Conservation (phyloP, 2,329 filamentous ascomycete genomes). For the Cladosporium sp. region DNA sequence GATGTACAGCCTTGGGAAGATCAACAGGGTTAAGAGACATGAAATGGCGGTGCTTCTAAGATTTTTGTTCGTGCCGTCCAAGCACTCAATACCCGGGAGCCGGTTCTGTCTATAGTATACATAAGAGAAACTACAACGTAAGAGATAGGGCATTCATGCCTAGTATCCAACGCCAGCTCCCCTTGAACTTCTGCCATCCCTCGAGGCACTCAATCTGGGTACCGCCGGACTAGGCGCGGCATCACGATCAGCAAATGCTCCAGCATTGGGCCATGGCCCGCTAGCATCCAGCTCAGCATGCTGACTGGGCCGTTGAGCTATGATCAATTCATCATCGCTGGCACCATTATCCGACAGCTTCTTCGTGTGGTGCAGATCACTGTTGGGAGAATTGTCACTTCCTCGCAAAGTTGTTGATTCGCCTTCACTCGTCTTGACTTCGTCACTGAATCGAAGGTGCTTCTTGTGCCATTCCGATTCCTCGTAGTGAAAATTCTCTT, state of each 20-base stretch:
- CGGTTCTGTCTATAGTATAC: not conserved
- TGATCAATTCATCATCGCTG: constrained; percentile 1
- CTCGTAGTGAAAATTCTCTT: constrained; percentile 48
- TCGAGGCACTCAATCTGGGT: constrained; percentile 3
- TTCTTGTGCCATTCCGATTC: constrained; percentile 30
- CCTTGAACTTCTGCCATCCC: not conserved
- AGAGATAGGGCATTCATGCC: too few relatives aligned
- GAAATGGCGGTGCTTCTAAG: too few relatives aligned
- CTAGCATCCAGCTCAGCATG: constrained; percentile 6
- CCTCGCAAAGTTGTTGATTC: constrained; percentile 19
- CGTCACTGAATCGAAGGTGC: constrained; percentile 25
- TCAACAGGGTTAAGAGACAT: too few relatives aligned
- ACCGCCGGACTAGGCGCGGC: constrained; percentile 5
- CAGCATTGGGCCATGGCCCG: constrained; percentile 7
- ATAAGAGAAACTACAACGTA: too few relatives aligned
- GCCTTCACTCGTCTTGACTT: constrained; percentile 24
- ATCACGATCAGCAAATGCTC: not conserved
- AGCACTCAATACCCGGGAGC: too few relatives aligned
- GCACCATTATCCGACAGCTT: not conserved
- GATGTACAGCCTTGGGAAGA: constrained; percentile 16
- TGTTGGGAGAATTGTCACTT: constrained; percentile 20
- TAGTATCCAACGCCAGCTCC: not conserved
- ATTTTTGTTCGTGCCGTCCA: too few relatives aligned
- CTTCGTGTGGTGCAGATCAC: not conserved
- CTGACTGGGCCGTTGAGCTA: not conserved